Conservation (phyloP, 352 stramenopile genomes). For the Thalassiosira hispida region DNA sequence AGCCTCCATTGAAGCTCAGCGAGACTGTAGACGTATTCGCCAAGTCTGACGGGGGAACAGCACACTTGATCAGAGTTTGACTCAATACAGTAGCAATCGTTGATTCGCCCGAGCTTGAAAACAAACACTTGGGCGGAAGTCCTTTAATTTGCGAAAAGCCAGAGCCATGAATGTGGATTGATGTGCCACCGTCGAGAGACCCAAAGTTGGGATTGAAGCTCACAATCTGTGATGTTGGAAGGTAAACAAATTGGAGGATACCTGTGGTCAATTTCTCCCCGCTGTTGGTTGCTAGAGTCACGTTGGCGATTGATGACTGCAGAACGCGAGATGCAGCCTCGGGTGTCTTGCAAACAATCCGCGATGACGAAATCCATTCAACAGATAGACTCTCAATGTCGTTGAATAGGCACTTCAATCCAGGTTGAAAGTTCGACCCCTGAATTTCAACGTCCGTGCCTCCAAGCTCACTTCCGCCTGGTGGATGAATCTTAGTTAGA, state of each 20-base stretch:
- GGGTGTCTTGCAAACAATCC: conserved; percentile 30
- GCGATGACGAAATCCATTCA: conserved; percentile 28
- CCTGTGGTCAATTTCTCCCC: not conserved
- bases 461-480: conserved; percentile 30
- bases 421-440: conserved; percentile 24
- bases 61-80: conserved; percentile 30
- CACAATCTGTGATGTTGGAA: conserved; percentile 23
- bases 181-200: conserved; percentile 15
- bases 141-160: conserved; percentile 28
- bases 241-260: conserved; percentile 23
- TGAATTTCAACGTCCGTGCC: conserved; percentile 33
- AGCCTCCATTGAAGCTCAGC: conserved; percentile 42
- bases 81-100: conserved; percentile 29
- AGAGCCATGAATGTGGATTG: conserved; percentile 37
- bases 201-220: conserved; percentile 39
- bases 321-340: conserved; percentile 1
- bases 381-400: conserved; percentile 9
- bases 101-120: conserved; percentile 22
- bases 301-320: conserved; percentile 12
- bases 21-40: not conserved
- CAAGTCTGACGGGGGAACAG: conserved; percentile 5
- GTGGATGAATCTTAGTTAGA: conserved; percentile 24
- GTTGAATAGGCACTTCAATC: conserved; percentile 28
- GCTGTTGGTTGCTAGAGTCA: conserved; percentile 16
- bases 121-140: conserved; percentile 24